Conservation (phyloP, 139 green algal species). For the Chlamydomonas applanata region DNA sequence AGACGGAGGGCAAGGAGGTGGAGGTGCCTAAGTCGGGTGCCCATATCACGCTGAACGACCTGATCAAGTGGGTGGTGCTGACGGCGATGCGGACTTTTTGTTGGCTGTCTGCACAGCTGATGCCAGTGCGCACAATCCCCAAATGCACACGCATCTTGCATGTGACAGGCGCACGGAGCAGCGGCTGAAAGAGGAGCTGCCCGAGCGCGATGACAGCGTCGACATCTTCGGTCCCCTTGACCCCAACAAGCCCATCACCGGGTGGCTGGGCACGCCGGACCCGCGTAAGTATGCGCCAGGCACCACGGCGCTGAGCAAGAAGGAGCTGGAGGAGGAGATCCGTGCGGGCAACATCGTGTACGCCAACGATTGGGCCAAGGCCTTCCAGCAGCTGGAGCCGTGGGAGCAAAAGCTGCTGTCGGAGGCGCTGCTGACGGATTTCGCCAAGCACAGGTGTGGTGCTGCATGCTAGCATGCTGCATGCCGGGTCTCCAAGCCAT, state of each 20-base stretch:
- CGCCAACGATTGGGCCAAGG: constrained; percentile 5
- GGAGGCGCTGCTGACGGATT: not conserved
- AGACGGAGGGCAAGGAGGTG: not conserved
- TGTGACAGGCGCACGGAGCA: not conserved
- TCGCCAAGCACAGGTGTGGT: constrained; percentile 18
- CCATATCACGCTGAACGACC: constrained; percentile 22
- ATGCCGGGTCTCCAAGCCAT: not conserved
- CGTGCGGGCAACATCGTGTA: constrained; percentile 28
- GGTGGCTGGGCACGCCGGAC: constrained; percentile 41
- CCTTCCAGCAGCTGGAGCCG: not conserved
- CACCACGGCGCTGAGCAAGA: constrained; percentile 14
- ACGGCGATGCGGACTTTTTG: not conserved
- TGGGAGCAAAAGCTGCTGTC: constrained; percentile 15
- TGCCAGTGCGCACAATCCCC: not conserved
- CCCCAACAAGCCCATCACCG: not conserved
- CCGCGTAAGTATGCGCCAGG: constrained; percentile 23
- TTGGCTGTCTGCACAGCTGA: no score
- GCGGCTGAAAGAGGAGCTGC: not conserved
- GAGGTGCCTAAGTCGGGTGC: constrained; percentile 9
- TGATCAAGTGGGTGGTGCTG: constrained; percentile 22
- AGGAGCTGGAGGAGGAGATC: constrained; percentile 36
- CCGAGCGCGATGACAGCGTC: not conserved
- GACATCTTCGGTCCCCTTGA: constrained; percentile 1
- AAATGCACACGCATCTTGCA: not conserved
- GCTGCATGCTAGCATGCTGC: not conserved